phyloP scores from a whole-genome alignment of 495 filamentous ascomycete species.

The Elasticomyces elasticus region DNA sequence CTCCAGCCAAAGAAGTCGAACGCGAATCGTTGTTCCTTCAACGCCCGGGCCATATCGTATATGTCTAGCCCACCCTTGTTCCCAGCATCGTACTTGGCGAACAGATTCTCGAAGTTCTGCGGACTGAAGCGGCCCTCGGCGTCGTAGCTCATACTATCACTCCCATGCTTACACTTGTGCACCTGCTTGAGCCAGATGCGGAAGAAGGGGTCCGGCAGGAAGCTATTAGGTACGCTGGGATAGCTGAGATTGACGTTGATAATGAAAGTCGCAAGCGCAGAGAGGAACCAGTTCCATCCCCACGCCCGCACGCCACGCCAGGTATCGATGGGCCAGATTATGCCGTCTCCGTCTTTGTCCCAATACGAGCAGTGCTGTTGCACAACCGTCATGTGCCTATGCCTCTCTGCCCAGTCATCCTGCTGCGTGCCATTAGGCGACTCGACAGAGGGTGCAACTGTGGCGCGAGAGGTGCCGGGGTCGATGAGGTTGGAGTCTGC shows the following conservation, averaged over 20 bases:
- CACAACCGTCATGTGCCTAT: conserved; percentile 12
- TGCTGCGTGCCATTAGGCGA: conserved; percentile 15
- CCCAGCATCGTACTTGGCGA: conserved; percentile 42
- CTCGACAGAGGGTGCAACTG: conserved; percentile 13
- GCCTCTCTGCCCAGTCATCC: conserved; percentile 8
- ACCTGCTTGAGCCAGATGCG: conserved; percentile 41
- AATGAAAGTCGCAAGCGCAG: conserved; percentile 34
- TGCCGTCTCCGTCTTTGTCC: conserved; percentile 15
- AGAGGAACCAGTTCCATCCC: conserved; percentile 33
- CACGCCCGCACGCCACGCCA: conserved; percentile 14
- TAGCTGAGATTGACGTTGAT: conserved; percentile 46
- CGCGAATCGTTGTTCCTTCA: conserved; percentile 36
- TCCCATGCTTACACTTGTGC: conserved; percentile 52
- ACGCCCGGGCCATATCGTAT: conserved; percentile 26
- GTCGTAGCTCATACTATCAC: conserved; percentile 44
- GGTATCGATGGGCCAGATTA: conserved; percentile 18
- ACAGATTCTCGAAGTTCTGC: conserved; percentile 49
- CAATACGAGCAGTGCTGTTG: conserved; percentile 19
- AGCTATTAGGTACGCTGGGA: conserved; percentile 33
- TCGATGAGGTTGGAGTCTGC: conserved; percentile 6
- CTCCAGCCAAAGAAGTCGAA: conserved; percentile 40
- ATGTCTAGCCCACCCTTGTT: conserved; percentile 29
- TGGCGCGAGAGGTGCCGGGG: conserved; percentile 20
- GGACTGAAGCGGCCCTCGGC: conserved; percentile 46
- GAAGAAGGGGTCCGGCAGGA: conserved; percentile 42